A percentile compares a stretch with the other conserved stretches of the same genome.
Conservation (phyloP, 2,329 filamentous ascomycete species). For the Teratosphaeria gauchensis region DNA sequence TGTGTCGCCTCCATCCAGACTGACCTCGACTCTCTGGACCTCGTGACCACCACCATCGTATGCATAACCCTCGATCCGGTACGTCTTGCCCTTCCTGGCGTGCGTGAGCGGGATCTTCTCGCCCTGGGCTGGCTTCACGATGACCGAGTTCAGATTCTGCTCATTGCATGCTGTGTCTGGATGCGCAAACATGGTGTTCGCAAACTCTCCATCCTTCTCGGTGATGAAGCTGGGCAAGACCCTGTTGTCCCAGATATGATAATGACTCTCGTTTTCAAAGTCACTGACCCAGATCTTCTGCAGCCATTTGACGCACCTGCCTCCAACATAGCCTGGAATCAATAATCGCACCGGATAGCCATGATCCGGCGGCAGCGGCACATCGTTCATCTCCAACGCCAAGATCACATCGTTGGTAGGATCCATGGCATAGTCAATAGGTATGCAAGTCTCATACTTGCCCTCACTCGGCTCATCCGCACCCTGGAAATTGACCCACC, state of each 20-base stretch:
- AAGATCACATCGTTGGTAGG: conserved; percentile 35
- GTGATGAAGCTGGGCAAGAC: too few species aligned
- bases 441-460: conserved; percentile 41
- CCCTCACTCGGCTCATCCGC: conserved; percentile 39
- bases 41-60: too few species aligned
- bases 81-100: too few species aligned
- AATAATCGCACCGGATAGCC: conserved; percentile 35
- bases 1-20: too few species aligned
- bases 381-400: conserved; percentile 45
- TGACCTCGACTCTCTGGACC: too few species aligned
- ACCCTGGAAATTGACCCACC: conserved; percentile 44
- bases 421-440: conserved; percentile 41
- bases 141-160: too few species aligned
- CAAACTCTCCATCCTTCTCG: too few species aligned
- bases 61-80: too few species aligned
- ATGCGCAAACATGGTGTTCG: too few species aligned
- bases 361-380: conserved; percentile 32
- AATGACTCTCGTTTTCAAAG: conserved; percentile 33
- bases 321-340: conserved; percentile 35
- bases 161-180: too few species aligned
- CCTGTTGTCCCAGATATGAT: conserved; percentile 31
- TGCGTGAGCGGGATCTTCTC: too few species aligned
- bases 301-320: conserved; percentile 35
- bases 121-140: too few species aligned
- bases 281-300: conserved; percentile 32